Evolutionary conservation across 1,284 basidiomycete genomes (phyloP), one percentile per base, ranked within the genome.

Genomic region (Flammula alnicola): DNA sequence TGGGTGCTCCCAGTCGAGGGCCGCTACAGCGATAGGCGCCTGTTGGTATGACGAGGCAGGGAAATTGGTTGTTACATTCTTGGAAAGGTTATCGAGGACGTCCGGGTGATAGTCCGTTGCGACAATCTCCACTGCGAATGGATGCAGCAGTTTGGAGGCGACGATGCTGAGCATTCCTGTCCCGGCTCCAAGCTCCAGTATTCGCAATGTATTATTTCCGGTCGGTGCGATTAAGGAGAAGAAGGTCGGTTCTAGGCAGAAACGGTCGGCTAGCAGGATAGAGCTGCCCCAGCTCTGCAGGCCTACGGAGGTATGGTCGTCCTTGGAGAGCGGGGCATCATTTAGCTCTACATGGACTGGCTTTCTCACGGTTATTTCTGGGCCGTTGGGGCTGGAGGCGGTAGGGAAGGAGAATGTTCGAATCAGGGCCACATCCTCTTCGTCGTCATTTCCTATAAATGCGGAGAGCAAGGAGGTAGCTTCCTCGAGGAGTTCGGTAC

Each of bases 281-380:
- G 88, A 83, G 55, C 84, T 86, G 3, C 86, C 91, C 92, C 93
- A 95, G 56, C 90, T 94, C 68, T 95, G 93, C 29, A 95, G 75
- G 2, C 93, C 92, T 37, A 94, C 91, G 10, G 80, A 83, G 8
- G 90, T 88, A 65, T 94, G 89, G 65, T 94, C 91, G 16, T 77
- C 71, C 27, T 67, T 74, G 5, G 79, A 74, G 36, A 93, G 75
- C 1, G 89, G 82, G 3, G 85, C 91, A 61, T 95, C 92, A 64
- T 91, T 90, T 23, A 94, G 73, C 57, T 87, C 79, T 37, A 93
- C 77, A 1, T 63, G 61, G 19, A 85, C 39, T 10, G 8, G 8
- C 7, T 39, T 38, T 30, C 14, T 38, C 8, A 30, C 16, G 14
- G 26, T n/a, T 10, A 16, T 30, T 20, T 32, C 25, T 22, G 25